Base-by-base conservation (phyloP, 176 grass and related monocot genomes). In the Juncus inflexus region DNA sequence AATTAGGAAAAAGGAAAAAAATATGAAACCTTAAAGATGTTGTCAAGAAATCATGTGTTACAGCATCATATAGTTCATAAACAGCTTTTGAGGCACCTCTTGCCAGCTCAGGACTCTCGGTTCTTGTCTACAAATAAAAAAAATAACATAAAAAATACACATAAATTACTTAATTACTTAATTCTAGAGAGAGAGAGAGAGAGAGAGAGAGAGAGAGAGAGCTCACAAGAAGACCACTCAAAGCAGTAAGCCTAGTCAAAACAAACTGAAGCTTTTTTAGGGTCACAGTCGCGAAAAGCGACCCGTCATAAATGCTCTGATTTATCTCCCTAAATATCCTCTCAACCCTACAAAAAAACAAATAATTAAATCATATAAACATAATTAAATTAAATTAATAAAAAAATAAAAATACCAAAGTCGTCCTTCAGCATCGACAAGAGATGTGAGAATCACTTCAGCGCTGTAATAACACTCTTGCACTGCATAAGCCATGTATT, bases 401-500 rank as follows among this genome's bases (percentile, higher is more conserved):
- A 68, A 10, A 68, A 3, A 67, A 14, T 76, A 88, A 3, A 3
- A 43, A 59, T 88, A 96, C 92, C 92, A 97, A 63, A 65, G 84
- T 59, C 86, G 78, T 62, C 87, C 92, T 91, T 97, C 92, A 81
- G 50, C 87, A 40, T 91, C 87, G 76, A 97, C 82, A 64, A 97
- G 81, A 52, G 77, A 81, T 12, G 70, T 56, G 7, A 97, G 82
- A 83, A 97, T 91, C 68, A 62, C 86, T 84, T 97, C 87, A 14
- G 79, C 40, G 52, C 82, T 88, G 68, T 89, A 83, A 61, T 91
- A 97, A 47, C 85, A 90, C 78, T 97, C 92, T 66, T 84, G 87
- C 71, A 97, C 84, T 35, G 92, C 92, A 81, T 91, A 97, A 50
- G 87, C 92, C 92, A 97, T 97, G 80, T 97, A 97, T 73, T 83